Evolutionary conservation across 192 early-diverging fungal genomes (phyloP), one percentile per base, ranked within the genome.

Genomic region (Mortierella hygrophila): DNA sequence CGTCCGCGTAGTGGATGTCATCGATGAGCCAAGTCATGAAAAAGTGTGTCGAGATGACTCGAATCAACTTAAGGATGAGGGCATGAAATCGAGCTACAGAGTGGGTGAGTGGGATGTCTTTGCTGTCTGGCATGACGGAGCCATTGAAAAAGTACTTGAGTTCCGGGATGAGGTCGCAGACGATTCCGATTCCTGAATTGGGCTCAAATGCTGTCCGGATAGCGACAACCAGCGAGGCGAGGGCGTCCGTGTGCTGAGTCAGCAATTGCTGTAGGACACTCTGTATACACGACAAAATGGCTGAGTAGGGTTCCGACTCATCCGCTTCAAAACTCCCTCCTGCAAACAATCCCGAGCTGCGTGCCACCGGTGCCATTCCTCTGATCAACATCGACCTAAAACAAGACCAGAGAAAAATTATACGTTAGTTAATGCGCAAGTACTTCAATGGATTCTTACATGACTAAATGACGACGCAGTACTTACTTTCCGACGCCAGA

Each of bases 11-110:
- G 42, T 86, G 78, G 11, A 86, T 80, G 60, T 86, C 84, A 52
- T 86, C 84, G 32, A 86, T 86, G 4, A 86, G 65, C 84, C 84
- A 86, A 15, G 84, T 86, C 84, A 86, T 86, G 41, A 86, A 86
- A n/a, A 86, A 86, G 44, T 86, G 84, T 0, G 84, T 86, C 49
- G 84, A 86, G 6, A 86, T 86, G 21, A 86, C 84, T 23, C 84
- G 47, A 40, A 86, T 78, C 6, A 86, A 49, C 37, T 86, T 86
- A 18, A 86, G 76, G n/a, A 86, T 86, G 20, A 86, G 35, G 3
- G 75, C 84, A 41, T 86, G 84, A 68, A 86, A 86, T 42, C 84
- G 75, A 37, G 75, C 75, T 0, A 78, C 76, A 49, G 84, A 86
- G 44, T 86, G 75, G 1, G 79, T 78, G 4, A 86, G 41, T 0